Evolutionary conservation across 768 basidiomycete species (phyloP).

Genomic region (Boletus tylopilopsis): DNA sequence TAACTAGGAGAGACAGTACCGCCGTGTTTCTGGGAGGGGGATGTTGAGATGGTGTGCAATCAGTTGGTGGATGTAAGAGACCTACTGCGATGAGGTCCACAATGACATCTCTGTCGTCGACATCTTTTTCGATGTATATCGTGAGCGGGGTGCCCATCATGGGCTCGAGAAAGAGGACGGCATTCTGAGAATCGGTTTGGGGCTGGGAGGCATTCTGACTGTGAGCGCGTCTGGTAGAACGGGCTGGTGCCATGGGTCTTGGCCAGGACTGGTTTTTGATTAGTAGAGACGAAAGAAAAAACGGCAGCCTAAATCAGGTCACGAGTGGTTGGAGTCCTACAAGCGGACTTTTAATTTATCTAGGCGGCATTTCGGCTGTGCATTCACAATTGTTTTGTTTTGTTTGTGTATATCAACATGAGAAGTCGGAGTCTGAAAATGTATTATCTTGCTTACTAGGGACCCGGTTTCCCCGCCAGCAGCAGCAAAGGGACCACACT

Average conservation of each 20-base stretch:
- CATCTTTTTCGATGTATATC: slow-evolving; percentile 79
- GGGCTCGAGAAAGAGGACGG: slow-evolving; percentile 71
- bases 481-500: background rate
- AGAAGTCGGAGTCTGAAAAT: slow-evolving; percentile 27
- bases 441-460: slow-evolving; percentile 35
- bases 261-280: slow-evolving; percentile 29
- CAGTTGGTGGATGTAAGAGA: slow-evolving; percentile 16
- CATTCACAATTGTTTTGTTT: slow-evolving; percentile 17
- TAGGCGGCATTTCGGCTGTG: slow-evolving; percentile 7
- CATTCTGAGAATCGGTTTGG: slow-evolving; percentile 35
- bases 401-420: slow-evolving; percentile 30
- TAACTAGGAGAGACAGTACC: slow-evolving; percentile 72
- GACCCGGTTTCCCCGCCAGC: slow-evolving; percentile 8
- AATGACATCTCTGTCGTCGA: slow-evolving; percentile 62
- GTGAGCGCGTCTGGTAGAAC: slow-evolving; percentile 52
- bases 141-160: slow-evolving; percentile 74
- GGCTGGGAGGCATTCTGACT: slow-evolving; percentile 26
- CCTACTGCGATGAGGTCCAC: slow-evolving; percentile 64
- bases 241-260: slow-evolving; percentile 83
- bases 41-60: slow-evolving; percentile 5
- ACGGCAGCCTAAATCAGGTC: slow-evolving; percentile 14
- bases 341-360: slow-evolving; percentile 18
- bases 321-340: slow-evolving; percentile 30
- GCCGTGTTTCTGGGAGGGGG: slow-evolving; percentile 60
- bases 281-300: slow-evolving; percentile 18